Evolutionary conservation across 148 eudicot genomes (phyloP).

Genomic region (Vaccinium vitisidaea): DNA sequence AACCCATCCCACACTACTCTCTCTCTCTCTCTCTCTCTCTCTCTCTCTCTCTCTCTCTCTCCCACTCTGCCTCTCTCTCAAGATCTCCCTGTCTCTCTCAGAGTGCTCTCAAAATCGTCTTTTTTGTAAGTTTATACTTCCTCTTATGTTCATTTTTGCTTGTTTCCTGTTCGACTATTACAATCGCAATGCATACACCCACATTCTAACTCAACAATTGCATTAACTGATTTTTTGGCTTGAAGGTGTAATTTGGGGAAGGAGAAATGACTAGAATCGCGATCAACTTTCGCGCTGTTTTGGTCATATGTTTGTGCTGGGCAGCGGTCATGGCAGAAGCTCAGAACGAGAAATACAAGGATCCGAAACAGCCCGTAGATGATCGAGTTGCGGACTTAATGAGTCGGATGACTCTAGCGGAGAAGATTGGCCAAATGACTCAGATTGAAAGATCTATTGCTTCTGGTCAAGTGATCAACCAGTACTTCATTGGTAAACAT

Average conservation of each 20-base stretch:
- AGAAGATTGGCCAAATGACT: constrained; percentile 7
- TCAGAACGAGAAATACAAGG: not conserved
- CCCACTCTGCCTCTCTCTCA: not conserved
- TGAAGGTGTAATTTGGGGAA: not conserved
- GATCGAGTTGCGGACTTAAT: not conserved
- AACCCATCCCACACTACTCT: not conserved
- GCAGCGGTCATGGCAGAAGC: not conserved
- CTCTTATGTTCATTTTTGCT: not conserved
- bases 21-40: not conserved
- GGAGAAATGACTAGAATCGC: not conserved
- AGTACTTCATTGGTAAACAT: not conserved
- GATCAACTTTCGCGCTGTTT: not conserved
- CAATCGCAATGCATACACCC: not conserved
- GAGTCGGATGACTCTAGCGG: not conserved
- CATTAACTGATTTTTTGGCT: not conserved
- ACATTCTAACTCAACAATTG: not conserved
- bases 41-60: not conserved
- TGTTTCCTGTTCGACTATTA: not conserved
- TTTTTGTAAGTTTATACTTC: not conserved
- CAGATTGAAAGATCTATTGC: not conserved
- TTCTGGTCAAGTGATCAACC: not conserved
- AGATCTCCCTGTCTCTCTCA: not conserved
- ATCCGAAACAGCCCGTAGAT: not conserved
- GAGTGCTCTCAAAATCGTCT: not conserved
- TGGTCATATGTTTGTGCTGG: not conserved